Percentiles rank a stretch among this genome's conserved stretches.
Conservation (phyloP, 306 rosid species). For the Rosa rugosa region DNA sequence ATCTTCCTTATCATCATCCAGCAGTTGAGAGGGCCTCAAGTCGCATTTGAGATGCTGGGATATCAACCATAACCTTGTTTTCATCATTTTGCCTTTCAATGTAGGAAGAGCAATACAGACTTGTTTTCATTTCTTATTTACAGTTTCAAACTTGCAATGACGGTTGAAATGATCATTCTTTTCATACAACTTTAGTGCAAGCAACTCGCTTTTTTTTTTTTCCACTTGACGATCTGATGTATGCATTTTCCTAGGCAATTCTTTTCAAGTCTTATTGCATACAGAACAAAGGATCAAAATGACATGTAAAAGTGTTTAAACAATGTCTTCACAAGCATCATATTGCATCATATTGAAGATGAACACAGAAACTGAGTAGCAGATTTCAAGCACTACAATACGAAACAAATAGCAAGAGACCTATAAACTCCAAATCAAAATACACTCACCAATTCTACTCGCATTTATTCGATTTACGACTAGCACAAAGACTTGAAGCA, state of each 20-base stretch:
- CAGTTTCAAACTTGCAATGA: neutral
- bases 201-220: slow-evolving; percentile 13
- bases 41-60: slow-evolving; percentile 32
- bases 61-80: neutral
- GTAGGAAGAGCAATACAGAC: neutral
- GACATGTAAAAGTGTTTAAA: neutral
- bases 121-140: neutral
- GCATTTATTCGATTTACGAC: slow-evolving; percentile 42
- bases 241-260: slow-evolving; percentile 17
- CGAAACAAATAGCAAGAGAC: neutral
- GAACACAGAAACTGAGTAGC: neutral
- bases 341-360: neutral
- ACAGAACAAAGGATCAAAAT: neutral
- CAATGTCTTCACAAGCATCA: too few relatives aligned
- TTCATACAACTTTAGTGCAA: slow-evolving; percentile 22
- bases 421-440: neutral
- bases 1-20: slow-evolving; percentile 54
- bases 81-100: slow-evolving; percentile 10
- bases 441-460: neutral
- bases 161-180: neutral
- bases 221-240: too few relatives aligned
- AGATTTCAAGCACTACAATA: neutral
- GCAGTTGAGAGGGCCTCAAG: slow-evolving; percentile 74
- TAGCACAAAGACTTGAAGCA: slow-evolving; percentile 40
- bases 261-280: neutral